Evolutionary conservation across 2,329 filamentous ascomycete genomes (phyloP).

Genomic region (Diaporthe ampelina): DNA sequence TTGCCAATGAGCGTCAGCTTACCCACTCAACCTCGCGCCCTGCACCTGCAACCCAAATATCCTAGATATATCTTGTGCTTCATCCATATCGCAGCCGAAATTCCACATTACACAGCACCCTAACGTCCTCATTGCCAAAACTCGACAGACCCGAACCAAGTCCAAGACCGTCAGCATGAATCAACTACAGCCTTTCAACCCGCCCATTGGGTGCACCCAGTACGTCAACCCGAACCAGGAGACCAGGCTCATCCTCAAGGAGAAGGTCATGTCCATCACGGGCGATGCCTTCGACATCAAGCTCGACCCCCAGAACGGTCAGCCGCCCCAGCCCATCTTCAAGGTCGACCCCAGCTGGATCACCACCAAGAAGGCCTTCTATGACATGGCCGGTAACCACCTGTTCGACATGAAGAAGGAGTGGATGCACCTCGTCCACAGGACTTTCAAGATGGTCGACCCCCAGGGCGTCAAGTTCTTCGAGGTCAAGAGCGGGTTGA

Average conservation of each 20-base stretch:
- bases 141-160: no score
- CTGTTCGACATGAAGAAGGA: conserved; percentile 72
- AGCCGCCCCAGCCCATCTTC: conserved; percentile 58
- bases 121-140: not conserved
- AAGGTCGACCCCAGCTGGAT: conserved; percentile 61
- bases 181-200: conserved; percentile 39
- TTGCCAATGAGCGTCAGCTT: conserved; percentile 6
- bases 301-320: conserved; percentile 60
- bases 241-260: conserved; percentile 69
- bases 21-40: not conserved
- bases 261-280: conserved; percentile 72
- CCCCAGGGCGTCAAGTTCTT: conserved; percentile 62
- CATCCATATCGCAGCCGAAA: not conserved
- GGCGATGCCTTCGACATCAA: conserved; percentile 76
- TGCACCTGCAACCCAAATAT: not conserved
- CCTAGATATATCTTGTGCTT: not conserved
- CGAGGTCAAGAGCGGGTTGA: conserved; percentile 68
- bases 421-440: conserved; percentile 60
- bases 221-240: conserved; percentile 47
- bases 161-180: not conserved
- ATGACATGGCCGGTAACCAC: conserved; percentile 65
- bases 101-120: not conserved
- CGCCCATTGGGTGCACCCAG: conserved; percentile 49
- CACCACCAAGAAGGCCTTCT: conserved; percentile 68
- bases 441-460: conserved; percentile 65